Base-by-base conservation (phyloP, 2,329 filamentous ascomycete species). In the Hypoxylon sp. region DNA sequence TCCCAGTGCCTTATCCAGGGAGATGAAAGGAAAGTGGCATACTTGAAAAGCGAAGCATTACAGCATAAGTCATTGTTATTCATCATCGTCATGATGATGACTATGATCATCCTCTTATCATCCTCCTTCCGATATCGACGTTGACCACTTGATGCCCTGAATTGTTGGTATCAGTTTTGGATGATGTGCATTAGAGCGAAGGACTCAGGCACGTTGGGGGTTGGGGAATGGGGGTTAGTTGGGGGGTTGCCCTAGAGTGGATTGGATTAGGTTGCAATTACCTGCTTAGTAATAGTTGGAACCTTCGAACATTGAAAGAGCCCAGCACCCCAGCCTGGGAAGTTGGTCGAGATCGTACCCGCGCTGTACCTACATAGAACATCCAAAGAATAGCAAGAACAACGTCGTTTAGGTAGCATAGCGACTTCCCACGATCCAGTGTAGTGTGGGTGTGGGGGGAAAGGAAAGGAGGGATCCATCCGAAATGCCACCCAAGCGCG, bases 291-390 rank as follows among this genome's bases (percentile, higher is more conserved):
- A 58, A 58, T 11, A n/a, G n/a, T n/a, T n/a, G n/a, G n/a, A n/a
- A 21, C 38, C 17, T 41, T n/a, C n/a, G 23, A 23, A 23, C 23
- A 23, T 6, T n/a, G n/a, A n/a, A 11, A 41, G 13, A 43, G 38
- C 17, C 38, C 38, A 36, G 28, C 11, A 30, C 5, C 52, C 52
- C 36, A 45, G 17, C 25, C 25, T 25, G 6, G 25, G n/a, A 5
- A 46, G 34, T 45, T 34, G 25, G 21, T 28, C 30, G 36, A 43
- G 45, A 63, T 63, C 52, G 46, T 50, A 21, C 46, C 60, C 46
- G 45, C 41, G 52, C 32, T 32, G 60, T 52, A 59, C 60, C 60
- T 63, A 63, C 60, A 63, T 60, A 25, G 57, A 57, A 65, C 23
- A 34, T 48, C 57, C 38, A 57, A 19, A 58, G 63, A 61, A 65